Base-by-base conservation (phyloP, 2,329 filamentous ascomycete genomes). In the Cercospora beticola region DNA sequence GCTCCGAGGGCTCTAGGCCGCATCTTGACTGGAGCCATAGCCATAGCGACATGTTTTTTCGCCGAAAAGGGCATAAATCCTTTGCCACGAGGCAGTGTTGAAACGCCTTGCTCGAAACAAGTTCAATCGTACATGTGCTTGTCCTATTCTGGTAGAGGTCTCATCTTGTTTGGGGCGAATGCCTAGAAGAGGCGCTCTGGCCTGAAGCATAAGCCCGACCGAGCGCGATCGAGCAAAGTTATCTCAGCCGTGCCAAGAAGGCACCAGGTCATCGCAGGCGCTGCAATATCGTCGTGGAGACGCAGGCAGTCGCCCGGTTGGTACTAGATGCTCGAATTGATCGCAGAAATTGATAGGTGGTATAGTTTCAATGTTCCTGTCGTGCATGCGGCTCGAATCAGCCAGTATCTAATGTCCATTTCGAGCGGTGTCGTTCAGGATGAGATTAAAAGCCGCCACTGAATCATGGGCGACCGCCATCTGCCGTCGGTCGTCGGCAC, bases 81-180 rank as follows among this genome's bases (percentile, higher is more conserved):
- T n/a, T 18, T 62, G 59, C 59, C 59, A 62, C 60, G 60, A 62
- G 60, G 60, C 60, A 28, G 23, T 49, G 33, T 30, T 49, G 60
- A 46, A 62, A 62, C 60, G 60, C 40, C 60, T 62, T 46, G 40
- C 28, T 46, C 60, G 28, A 49, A 62, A 14, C n/a, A 36, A 58
- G n/a, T 58, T 36, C 56, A 58, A 36, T 28, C 56, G 30, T 36
- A 33, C 31, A 21, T n/a, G 28, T 31, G 31, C 56, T 58, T 58
- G 56, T 33, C 56, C 56, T 31, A 18, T 58, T 58, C 18, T 21
- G 31, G 56, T 18, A n/a, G 14, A 36, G 16, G 10, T 8, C 6
- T 33, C 31, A 14, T 18, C 56, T 58, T 58, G 28, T 31, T 58
- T 36, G 28, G 56, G 56, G n/a, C 28, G 56, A 18, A 33, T 36